phyloP scores from a whole-genome alignment of 768 basidiomycete genomes.

The Lactarius quietus region DNA sequence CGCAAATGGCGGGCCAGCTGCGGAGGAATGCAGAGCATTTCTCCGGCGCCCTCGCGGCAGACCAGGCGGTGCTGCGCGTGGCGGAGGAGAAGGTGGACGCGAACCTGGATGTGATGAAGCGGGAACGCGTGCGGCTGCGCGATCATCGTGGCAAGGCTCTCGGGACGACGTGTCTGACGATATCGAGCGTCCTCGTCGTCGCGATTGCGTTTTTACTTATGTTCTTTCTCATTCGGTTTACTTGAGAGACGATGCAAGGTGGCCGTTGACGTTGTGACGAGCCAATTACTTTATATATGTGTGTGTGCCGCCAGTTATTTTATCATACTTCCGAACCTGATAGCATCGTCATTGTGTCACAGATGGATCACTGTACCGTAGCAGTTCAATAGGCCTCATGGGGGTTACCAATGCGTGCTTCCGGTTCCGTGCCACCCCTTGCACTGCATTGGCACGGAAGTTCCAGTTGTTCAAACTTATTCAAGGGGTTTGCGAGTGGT shows the following conservation, averaged over 20 bases:
- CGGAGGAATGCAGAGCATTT: conserved; percentile 82
- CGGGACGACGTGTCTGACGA: conserved; percentile 51
- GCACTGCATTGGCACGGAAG: too few species aligned
- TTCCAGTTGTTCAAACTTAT: too few species aligned
- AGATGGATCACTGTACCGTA: too few species aligned
- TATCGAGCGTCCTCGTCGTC: conserved; percentile 57
- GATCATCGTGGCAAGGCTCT: conserved; percentile 45
- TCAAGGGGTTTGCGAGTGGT: too few species aligned
- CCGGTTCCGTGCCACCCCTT: too few species aligned
- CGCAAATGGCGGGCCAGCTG: conserved; percentile 82
- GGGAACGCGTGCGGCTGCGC: conserved; percentile 50
- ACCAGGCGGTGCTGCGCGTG: conserved; percentile 63
- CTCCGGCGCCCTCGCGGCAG: conserved; percentile 64
- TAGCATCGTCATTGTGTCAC: too few species aligned
- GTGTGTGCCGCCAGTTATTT: too few species aligned
- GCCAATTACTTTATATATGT: too few species aligned
- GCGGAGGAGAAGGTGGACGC: conserved; percentile 70
- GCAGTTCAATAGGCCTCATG: too few species aligned
- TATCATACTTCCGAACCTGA: too few species aligned
- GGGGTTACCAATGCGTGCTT: too few species aligned
- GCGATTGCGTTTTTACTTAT: conserved; percentile 67
- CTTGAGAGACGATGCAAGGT: conserved; percentile 34
- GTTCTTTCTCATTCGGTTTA: conserved; percentile 71
- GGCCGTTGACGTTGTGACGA: too few species aligned
- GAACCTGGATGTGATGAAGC: conserved; percentile 65